Conservation (phyloP, 148 eudicot species). For the Polygonum aviculare region DNA sequence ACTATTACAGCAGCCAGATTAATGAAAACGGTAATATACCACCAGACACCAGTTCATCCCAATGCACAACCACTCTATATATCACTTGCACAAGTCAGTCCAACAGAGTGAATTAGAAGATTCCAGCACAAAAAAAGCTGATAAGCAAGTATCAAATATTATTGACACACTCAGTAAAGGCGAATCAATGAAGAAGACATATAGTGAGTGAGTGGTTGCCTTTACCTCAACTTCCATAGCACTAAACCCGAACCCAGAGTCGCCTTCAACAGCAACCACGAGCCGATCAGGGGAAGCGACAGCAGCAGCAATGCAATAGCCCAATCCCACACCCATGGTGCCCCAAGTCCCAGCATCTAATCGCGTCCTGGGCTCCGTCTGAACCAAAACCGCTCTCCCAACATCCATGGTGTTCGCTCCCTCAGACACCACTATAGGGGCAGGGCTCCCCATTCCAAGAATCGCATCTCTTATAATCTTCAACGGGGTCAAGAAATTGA, state of each 20-base stretch:
- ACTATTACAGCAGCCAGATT: neutral
- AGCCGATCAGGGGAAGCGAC: constrained; percentile 90
- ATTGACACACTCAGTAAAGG: neutral
- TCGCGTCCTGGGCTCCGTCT: constrained; percentile 94
- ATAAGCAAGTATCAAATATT: neutral
- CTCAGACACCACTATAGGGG: constrained; percentile 82
- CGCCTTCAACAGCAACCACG: constrained; percentile 99
- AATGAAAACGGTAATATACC: neutral
- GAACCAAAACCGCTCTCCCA: constrained; percentile 75
- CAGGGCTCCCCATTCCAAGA: constrained; percentile 62
- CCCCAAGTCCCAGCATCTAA: constrained; percentile 99
- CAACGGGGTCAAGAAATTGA: constrained; percentile 83
- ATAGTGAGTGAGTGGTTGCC: too few relatives aligned
- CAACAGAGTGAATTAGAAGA: neutral
- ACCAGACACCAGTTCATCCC: neutral
- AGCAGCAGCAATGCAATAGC: constrained; percentile 98
- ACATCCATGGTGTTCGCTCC: constrained; percentile 99
- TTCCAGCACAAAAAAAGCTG: neutral
- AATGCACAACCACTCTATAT: neutral
- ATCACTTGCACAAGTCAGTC: neutral
- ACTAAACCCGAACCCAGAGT: constrained; percentile 96
- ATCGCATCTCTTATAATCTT: constrained; percentile 91
- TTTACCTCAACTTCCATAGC: constrained; percentile 99
- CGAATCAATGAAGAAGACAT: neutral
- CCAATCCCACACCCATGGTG: constrained; percentile 98